Evolutionary conservation across 2,329 filamentous ascomycete genomes (phyloP), one percentile per base, ranked within the genome.

Genomic region (Esteya vermicola): DNA sequence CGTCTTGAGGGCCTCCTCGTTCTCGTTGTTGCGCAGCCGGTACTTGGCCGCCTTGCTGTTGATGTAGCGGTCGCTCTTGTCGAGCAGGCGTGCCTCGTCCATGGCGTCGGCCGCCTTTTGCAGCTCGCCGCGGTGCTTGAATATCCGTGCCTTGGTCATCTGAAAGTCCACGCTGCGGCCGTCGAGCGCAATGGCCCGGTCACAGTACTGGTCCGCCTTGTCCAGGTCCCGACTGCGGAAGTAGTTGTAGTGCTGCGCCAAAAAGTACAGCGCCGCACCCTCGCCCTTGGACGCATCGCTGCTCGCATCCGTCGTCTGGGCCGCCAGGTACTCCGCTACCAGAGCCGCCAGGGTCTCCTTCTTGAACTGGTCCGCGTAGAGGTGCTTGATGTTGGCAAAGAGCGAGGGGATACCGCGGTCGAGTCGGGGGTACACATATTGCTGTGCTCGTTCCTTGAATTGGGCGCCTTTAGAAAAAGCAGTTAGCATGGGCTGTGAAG

Each of bases 21-120:
- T 91, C 55, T 95, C 78, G 57, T 95, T 77, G 60, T 94, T 93
- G 41, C 91, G 78, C 36, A 98, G 71, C 58, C 93, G 86, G 57
- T 98, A 98, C 57, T 98, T 98, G 44, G 89, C 88, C 37, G 86
- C 81, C 64, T 98, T 98, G 47, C 86, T 93, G 68, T 98, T 98
- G 68, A 96, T 96, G 58, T 96, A 93, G 33, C 91, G 79, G 56
- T 98, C 91, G 61, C 81, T 85, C 48, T 82, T 75, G 54, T 98
- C 93, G 46, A 95, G 69, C 46, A 76, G 72, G 39, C 91, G 78
- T 1, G 91, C 91, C 48, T 80, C 68, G 50, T 95, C 83, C 85
- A 98, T 96, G 32, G 77, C 73, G 52, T 86, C 81, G 1, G 88
- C 75, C 2, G 93, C 91, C 59, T 83, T 84, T 48, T 73, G 64